Evolutionary conservation across 352 stramenopile genomes (phyloP), one percentile per base, ranked within the genome.

Genomic region (Pythium aristosporum): DNA sequence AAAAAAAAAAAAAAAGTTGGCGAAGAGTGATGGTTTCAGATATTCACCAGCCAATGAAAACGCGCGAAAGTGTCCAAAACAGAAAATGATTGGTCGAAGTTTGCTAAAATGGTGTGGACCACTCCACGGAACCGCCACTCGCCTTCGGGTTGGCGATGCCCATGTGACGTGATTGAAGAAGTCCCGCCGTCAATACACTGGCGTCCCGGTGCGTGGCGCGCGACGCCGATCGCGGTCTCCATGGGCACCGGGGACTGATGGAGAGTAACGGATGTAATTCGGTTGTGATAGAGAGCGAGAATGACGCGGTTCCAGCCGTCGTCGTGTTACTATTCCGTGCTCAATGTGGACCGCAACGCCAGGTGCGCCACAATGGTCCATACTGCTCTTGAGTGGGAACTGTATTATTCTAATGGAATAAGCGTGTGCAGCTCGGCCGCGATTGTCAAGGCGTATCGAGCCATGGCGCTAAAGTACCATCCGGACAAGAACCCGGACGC

Each of bases 401-500:
- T n/a, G n/a, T n/a, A n/a, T n/a, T n/a, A n/a, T n/a, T n/a, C 36
- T 41, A 41, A 41, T 41, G 36, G 11, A n/a, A 23, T 25, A 0
- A n/a, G 21, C 43, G n/a, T 41, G 55, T 37, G 44, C 44, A 98
- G 84, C 66, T 72, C 93, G 32, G 77, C 96, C 7, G 92, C 96
- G 49, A 98, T 99, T 56, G 97, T 98, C 68, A 88, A 92, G 51
- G 92, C 96, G 5, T 99, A 99, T 72, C 96, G 97, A 52, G 83
- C 84, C 49, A 79, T 98, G 57, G 91, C 87, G 61, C 80, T 98
- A 34, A 89, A 97, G 74, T 89, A 97, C n/a, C 96, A 99, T 61
- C 96, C 96, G 3, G 96, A 99, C 76, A 98, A 98, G 77, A 98
- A 98, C 73, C 91, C 85, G 13, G 85, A 84, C 43, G 89, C 86